Base-by-base conservation (phyloP, 208 protist species). In the Naegleria lovaniensis region DNA sequence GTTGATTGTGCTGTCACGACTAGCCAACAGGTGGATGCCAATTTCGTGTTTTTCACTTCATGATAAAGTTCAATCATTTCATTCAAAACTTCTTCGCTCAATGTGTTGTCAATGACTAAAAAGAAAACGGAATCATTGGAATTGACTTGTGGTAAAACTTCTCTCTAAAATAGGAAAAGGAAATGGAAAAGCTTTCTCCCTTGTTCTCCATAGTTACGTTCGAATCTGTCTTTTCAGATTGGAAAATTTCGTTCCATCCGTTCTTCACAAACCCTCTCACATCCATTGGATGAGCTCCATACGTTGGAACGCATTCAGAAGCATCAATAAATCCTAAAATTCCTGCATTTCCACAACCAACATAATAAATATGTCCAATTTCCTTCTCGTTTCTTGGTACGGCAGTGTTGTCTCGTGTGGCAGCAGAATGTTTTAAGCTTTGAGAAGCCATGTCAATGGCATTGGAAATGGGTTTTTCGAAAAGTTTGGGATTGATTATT, bases 231-330 rank as follows among this genome's bases (percentile, higher is more conserved):
- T n/a, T n/a, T n/a, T n/a, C n/a, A n/a, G 6, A 29, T 91, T n/a
- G 13, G 38, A 48, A n/a, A 40, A 92, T 41, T 7, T 36, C 25
- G 0, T 86, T 48, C 75, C 84, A 93, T 52, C 93, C 93, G 38
- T 83, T 79, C 5, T 48, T 5, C 6, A 93, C 2, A 91, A 93
- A 94, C 16, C 87, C 90, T 22, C 83, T 58, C 0, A 93, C 88
- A 39, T 90, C 41, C 2, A 48, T 83, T 0, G 75, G 22, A 33
- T 29, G n/a, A 25, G 92, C 88, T 6, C 92, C 92, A 85, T 91
- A 94, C 11, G 93, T 94, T 67, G 91, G 91, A n/a, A n/a, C 38
- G 25, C 91, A 93, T 83, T 94, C 93, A 16, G 51, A 90, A 48
- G 92, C 87, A 87, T 94, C 93, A 83, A 94, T 91, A 9, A 93